Conservation (phyloP, 169 alveolate species). For the Cyclospora cayetanensis region DNA sequence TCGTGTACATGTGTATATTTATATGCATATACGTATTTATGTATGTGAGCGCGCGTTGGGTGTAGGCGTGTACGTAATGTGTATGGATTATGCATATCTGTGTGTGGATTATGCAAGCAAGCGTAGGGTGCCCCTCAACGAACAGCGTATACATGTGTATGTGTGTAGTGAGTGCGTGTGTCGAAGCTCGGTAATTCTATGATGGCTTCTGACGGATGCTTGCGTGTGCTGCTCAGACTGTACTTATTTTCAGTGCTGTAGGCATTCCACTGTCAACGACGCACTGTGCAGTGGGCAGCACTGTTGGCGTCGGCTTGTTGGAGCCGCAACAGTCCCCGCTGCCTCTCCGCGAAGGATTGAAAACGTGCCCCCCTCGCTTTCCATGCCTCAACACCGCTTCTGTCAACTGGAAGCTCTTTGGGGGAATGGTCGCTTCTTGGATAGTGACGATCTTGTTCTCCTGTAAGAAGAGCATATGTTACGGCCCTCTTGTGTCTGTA, state of each 20-base stretch:
- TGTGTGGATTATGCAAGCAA: neutral
- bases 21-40: neutral
- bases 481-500: neutral
- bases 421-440: constrained; percentile 67
- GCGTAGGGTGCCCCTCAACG: neutral
- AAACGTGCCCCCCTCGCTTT: neutral
- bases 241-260: constrained; percentile 81
- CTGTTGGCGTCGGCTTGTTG: constrained; percentile 86
- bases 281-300: constrained; percentile 87
- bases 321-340: constrained; percentile 58
- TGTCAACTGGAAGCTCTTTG: constrained; percentile 70
- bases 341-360: neutral
- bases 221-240: constrained; percentile 71
- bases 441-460: constrained; percentile 68
- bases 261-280: constrained; percentile 91
- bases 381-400: constrained; percentile 1
- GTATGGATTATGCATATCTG: neutral
- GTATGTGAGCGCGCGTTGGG: neutral
- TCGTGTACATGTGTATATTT: neutral
- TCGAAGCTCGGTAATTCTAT: neutral
- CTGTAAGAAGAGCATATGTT: neutral
- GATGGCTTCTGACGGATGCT: neutral
- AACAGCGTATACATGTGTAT: neutral
- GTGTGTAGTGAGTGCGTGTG: too few relatives aligned
- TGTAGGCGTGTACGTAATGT: too few relatives aligned